Percentiles rank a stretch among this genome's conserved stretches.
These are phyloP conservation scores for Petunia axillaris DNA, from an alignment of 257 asterid genomes.

Conservation along the genomic window DNA sequence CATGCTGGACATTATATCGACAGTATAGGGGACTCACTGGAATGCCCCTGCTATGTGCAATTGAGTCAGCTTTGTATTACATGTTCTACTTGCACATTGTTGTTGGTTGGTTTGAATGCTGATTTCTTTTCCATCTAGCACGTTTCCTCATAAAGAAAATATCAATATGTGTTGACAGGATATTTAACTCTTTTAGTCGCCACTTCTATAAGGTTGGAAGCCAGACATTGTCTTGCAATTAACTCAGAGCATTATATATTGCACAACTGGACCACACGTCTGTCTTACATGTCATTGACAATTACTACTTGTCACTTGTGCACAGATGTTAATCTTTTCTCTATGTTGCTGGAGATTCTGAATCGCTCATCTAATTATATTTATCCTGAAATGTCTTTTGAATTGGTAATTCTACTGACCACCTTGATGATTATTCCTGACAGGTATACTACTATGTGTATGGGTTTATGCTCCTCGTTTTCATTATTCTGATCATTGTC, in stretches of 20 bases:
- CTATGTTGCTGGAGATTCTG: not conserved
- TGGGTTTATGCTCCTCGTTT: constrained; percentile 82
- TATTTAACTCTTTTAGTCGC: not conserved
- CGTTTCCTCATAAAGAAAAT: not conserved
- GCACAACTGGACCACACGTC: not conserved
- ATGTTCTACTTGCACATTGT: not conserved
- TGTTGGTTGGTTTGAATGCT: not conserved
- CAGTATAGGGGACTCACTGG: not conserved
- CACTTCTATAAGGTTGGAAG: not conserved
- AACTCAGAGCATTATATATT: not conserved
- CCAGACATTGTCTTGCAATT: not conserved
- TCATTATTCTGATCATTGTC: constrained; percentile 77
- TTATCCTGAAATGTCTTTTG: not conserved
- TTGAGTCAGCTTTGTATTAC: not conserved
- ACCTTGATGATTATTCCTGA: constrained; percentile 28
- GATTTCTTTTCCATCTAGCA: not conserved
- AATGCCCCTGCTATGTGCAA: not conserved
- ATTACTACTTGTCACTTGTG: not conserved
- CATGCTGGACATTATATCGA: not conserved
- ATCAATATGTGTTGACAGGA: not conserved
- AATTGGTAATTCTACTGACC: not conserved
- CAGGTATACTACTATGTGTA: constrained; percentile 81
- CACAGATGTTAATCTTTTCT: not conserved
- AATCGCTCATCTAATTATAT: not conserved
- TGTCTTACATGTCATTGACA: not conserved